These are phyloP conservation scores for Aspergillus neotritici DNA, from an alignment of 2,329 filamentous ascomycete genomes.

Conservation along the genomic window DNA sequence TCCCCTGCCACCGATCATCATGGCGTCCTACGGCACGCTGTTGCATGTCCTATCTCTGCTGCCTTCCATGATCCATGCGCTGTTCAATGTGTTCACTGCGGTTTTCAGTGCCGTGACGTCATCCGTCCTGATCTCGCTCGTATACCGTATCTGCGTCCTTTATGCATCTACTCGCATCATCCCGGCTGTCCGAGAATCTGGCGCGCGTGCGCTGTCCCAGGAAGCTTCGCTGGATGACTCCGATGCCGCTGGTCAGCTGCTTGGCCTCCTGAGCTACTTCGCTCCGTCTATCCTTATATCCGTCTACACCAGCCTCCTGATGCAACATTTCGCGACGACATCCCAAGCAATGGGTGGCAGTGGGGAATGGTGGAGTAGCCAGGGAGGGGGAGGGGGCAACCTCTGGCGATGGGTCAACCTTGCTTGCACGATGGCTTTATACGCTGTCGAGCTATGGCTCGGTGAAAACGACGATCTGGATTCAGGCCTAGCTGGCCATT, in stretches of 20 bases:
- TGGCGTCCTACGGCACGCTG: conserved; percentile 94
- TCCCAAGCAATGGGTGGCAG: conserved; percentile 55
- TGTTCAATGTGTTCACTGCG: conserved; percentile 78
- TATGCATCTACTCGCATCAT: conserved; percentile 96
- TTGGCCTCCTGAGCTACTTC: conserved; percentile 87
- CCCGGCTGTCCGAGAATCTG: conserved; percentile 81
- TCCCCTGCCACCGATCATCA: conserved; percentile 93
- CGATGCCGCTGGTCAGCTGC: conserved; percentile 71
- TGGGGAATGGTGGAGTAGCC: conserved; percentile 74
- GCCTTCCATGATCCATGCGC: conserved; percentile 76
- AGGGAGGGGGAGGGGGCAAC: conserved; percentile 78
- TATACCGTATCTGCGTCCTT: conserved; percentile 89
- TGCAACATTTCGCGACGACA: conserved; percentile 87
- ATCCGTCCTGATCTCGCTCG: conserved; percentile 88
- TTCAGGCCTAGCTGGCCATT: conserved; percentile 66
- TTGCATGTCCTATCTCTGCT: conserved; percentile 76
- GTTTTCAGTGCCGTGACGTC: conserved; percentile 94
- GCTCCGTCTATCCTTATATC: conserved; percentile 90
- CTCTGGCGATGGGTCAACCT: conserved; percentile 93
- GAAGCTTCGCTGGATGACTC: conserved; percentile 81
- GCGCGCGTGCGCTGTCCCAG: conserved; percentile 73
- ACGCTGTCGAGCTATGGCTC: conserved; percentile 83
- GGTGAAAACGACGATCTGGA: conserved; percentile 68
- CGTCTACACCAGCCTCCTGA: conserved; percentile 88
- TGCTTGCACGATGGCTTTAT: conserved; percentile 79